Evolutionary conservation across 2,329 filamentous ascomycete genomes (phyloP).

Genomic region (Colletotrichum sp.): DNA sequence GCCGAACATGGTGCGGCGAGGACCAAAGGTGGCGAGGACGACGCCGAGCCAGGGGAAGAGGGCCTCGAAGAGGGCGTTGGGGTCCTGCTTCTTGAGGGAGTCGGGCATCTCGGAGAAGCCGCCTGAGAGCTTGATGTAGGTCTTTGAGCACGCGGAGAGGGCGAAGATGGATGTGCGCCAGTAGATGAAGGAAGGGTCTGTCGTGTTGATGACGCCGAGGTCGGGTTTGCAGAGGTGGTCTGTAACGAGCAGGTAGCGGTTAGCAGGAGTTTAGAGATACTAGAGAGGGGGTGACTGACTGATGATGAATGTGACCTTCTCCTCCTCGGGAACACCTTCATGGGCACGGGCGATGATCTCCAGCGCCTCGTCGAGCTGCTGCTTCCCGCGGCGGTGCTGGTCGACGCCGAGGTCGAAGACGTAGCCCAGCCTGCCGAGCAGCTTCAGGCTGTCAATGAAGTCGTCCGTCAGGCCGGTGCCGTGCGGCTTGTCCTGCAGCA

Average conservation of each 20-base stretch:
- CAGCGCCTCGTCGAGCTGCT: slow-evolving; percentile 74
- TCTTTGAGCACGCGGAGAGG: slow-evolving; percentile 67
- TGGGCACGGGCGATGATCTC: slow-evolving; percentile 74
- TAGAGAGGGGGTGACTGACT: slow-evolving; percentile 53
- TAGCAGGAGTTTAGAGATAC: not conserved
- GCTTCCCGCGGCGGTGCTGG: slow-evolving; percentile 75
- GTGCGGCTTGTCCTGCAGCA: slow-evolving; percentile 77
- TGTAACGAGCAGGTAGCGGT: slow-evolving; percentile 34
- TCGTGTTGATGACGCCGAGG: slow-evolving; percentile 66
- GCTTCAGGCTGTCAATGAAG: slow-evolving; percentile 71
- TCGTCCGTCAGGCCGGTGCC: slow-evolving; percentile 67
- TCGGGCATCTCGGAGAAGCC: slow-evolving; percentile 77
- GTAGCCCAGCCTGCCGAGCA: slow-evolving; percentile 67
- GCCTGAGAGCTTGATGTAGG: slow-evolving; percentile 94
- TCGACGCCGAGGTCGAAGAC: slow-evolving; percentile 88
- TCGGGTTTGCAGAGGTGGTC: slow-evolving; percentile 93
- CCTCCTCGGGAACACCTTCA: slow-evolving; percentile 60
- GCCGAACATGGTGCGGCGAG: slow-evolving; percentile 82
- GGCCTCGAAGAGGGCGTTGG: slow-evolving; percentile 64
- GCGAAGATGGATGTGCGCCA: slow-evolving; percentile 74
- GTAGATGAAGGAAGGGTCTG: slow-evolving; percentile 63
- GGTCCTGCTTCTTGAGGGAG: slow-evolving; percentile 50
- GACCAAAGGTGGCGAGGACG: slow-evolving; percentile 74
- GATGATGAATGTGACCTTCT: slow-evolving; percentile 71
- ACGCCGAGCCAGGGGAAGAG: slow-evolving; percentile 75